Evolutionary conservation across 73 alveolate species (phyloP), one percentile per base, ranked within the genome.

Genomic region (Symbiodinium natans): DNA sequence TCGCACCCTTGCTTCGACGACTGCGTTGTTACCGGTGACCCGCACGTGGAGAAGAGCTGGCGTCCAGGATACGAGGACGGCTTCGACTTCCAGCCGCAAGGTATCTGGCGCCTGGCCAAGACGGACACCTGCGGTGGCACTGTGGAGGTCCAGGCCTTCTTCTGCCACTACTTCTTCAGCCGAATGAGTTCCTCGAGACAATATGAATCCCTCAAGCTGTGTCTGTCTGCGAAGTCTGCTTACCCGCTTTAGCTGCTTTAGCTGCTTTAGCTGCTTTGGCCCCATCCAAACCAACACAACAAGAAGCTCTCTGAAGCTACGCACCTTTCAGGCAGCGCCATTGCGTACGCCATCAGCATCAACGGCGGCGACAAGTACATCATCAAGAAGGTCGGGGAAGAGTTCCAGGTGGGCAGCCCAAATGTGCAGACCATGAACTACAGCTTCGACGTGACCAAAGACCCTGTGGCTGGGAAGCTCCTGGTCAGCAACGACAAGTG

Each of bases 371-470:
- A 63, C 36, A 63, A 63, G 34, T 63, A 63, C 77, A 63, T 63
- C 77, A 63, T 63, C 34, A 63, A 63, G 39, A 63, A 0, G 77
- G 77, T 63, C 36, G 77, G 77, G 77, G 77, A 63, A 7, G 77
- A 63, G 77, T 63, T 63, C 77, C 39, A 63, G 77, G 77, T 63
- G 31, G 77, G 77, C 77, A 63, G 77, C 25, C 77, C 77, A 31
- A 27, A 63, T 34, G 77, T 63, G 77, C 77, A 27, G 77, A 27
- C 15, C 77, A 21, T 63, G 34, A 63, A 63, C 39, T 23, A 21
- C 77, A 63, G 36, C 77, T 63, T 27, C 34, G 34, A 63, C 7
- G 34, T 15, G 0, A 13, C 13, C 21, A 6, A 46, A 46, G 77
- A 63, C 34, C 77, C 77, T 7, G 77, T 63, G 77, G 29, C 77